Conservation (phyloP, 1,284 basidiomycete genomes). For the Melanopsichium pennsylvanicum region DNA sequence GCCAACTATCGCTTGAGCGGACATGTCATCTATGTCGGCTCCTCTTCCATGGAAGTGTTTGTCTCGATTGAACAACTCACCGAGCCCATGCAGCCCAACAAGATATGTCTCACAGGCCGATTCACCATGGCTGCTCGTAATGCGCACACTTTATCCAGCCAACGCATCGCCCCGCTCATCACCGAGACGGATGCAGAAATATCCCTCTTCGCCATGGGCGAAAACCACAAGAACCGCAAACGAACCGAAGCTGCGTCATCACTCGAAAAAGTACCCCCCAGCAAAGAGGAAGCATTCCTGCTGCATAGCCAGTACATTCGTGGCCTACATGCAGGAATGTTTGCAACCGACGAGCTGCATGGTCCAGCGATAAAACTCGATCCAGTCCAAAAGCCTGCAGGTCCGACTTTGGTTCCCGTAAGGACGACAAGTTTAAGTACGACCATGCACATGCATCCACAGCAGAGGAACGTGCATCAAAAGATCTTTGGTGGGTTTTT, state of each 20-base stretch:
- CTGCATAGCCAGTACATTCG: constrained; percentile 62
- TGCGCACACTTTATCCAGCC: constrained; percentile 51
- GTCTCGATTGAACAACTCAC: constrained; percentile 64
- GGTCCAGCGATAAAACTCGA: constrained; percentile 12
- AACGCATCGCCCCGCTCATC: constrained; percentile 54
- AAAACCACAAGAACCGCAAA: constrained; percentile 63
- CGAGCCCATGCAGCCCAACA: constrained; percentile 15
- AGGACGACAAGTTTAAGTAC: constrained; percentile 51
- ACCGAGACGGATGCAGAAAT: constrained; percentile 57
- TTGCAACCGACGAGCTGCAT: constrained; percentile 33
- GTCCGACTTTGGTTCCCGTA: constrained; percentile 50
- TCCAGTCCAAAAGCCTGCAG: constrained; percentile 10
- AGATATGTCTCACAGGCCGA: constrained; percentile 64
- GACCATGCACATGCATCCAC: constrained; percentile 63
- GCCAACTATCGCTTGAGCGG: constrained; percentile 54
- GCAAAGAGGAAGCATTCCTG: constrained; percentile 62
- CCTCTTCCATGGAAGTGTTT: constrained; percentile 66
- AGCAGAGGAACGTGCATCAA: constrained; percentile 55
- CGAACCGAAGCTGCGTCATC: constrained; percentile 47
- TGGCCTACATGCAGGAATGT: constrained; percentile 41
- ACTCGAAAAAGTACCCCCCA: constrained; percentile 63
- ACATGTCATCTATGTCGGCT: constrained; percentile 55
- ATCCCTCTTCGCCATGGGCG: constrained; percentile 62
- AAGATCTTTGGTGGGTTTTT: constrained; percentile 57
- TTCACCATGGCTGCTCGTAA: constrained; percentile 66